Percentiles rank a stretch among this genome's conserved stretches.
phyloP scores from a whole-genome alignment of 345 rosid species.

The Geranium rotundifolium region DNA sequence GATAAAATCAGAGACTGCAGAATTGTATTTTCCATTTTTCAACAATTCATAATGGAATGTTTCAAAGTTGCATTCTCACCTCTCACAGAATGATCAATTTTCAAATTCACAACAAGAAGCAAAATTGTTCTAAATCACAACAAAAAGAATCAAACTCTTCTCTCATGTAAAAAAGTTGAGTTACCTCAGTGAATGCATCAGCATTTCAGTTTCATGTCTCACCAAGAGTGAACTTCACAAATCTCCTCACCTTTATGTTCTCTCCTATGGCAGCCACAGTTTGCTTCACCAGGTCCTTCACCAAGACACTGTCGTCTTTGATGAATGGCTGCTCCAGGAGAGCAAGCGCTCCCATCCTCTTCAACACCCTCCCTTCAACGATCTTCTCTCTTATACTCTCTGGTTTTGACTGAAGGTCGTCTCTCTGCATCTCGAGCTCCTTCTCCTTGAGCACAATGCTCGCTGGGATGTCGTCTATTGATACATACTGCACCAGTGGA shows the following conservation, averaged over 20 bases:
- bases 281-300: slow-evolving; percentile 77
- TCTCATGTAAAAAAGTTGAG: background rate
- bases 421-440: slow-evolving; percentile 89
- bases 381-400: slow-evolving; percentile 81
- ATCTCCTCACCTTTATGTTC: slow-evolving; percentile 73
- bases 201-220: slow-evolving; percentile 28
- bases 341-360: slow-evolving; percentile 75
- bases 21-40: too few species aligned
- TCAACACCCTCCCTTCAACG: slow-evolving; percentile 75
- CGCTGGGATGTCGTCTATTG: slow-evolving; percentile 57
- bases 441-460: slow-evolving; percentile 47
- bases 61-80: too few species aligned
- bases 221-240: slow-evolving; percentile 61
- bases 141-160: background rate
- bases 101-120: too few species aligned
- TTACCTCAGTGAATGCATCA: background rate
- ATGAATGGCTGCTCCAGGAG: slow-evolving; percentile 73
- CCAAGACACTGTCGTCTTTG: slow-evolving; percentile 55
- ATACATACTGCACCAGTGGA: slow-evolving; percentile 72
- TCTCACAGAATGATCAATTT: too few species aligned
- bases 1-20: too few species aligned
- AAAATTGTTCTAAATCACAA: background rate
- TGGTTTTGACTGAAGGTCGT: slow-evolving; percentile 76
- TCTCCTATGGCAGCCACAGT: slow-evolving; percentile 83
- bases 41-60: too few species aligned